Base-by-base conservation (phyloP, 2,329 filamentous ascomycete genomes). In the Xylaria digitata region DNA sequence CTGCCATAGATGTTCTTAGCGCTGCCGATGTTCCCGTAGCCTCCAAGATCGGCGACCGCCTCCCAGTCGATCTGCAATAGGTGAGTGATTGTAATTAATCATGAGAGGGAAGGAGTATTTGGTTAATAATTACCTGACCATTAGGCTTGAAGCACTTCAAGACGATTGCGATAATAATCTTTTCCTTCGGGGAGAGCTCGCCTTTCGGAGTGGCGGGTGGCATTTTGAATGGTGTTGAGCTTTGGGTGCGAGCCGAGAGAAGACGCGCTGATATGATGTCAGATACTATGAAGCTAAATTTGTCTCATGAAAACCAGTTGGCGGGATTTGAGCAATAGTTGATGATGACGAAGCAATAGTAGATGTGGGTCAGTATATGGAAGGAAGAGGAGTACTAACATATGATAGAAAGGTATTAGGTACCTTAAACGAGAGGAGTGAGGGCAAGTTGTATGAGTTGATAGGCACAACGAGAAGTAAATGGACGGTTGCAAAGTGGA, bases 41-140 rank as follows among this genome's bases (percentile, higher is more conserved):
- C 70, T 1, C 62, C 63, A 7, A 75, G 55, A 11, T 26, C 19
- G 6, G 73, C 72, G 0, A 75, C 67, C 65, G 73, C 74, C 0
- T 66, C 40, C 32, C 17, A 42, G 45, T 75, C 68, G 6, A 74
- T 30, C 73, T 74, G 19, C n/a, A 17, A 30, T 26, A 37, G 11
- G 60, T 61, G 2, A 69, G 53, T 2, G 50, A 32, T 34, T 15
- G 21, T 15, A 30, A 40, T 15, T 15, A 40, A 40, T 45, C 13
- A 32, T 21, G 9, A 34, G 17, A 26, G 54, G 34, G 34, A n/a
- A 9, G 0, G 23, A 11, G 23, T 17, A 21, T 23, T 6, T 23
- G 45, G 9, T 19, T 2, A 6, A 5, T 6, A 68, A 42, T 37
- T 63, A 74, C 72, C 55, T 73, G 67, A 1, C 71, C 69, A 2